Base-by-base conservation (phyloP, 306 rosid genomes). In the Rosa multiflora region DNA sequence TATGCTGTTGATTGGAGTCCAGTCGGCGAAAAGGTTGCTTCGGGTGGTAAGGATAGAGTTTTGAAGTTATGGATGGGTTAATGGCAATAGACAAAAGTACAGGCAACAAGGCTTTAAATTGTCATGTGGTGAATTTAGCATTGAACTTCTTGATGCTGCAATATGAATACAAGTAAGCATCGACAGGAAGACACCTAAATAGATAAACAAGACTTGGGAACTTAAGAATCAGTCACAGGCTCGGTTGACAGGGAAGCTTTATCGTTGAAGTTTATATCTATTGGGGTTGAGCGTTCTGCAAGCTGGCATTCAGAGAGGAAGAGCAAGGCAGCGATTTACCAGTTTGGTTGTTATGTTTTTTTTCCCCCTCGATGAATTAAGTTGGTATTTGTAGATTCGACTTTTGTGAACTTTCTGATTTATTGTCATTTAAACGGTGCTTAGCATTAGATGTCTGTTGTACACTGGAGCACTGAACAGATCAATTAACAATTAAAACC, bases 1-100 rank as follows among this genome's bases (percentile, higher is more conserved):
- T 93, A 80, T 80, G 90, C 94, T 20, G 98, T 95, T 76, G 99
- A 95, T 82, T 95, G 99, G 99, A 91, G 98, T 86, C 98, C 98
- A 6, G 97, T 91, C 72, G 99, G 99, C 35, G 98, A 93, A 87
- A 95, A 95, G 81, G 99, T 95, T 58, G 99, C 89, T 52, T 95
- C 99, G 21, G 99, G 99, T 81, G 99, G 99, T 20, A 95, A 93
- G 88, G 98, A 95, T 87, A 91, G 83, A 88, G 93, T 91, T 55
- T 80, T 94, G 82, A 95, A 95, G 91, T 86, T 95, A 80, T 95
- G 99, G 98, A 95, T 93, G 99, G 97, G 98, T 70, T 94, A 75
- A 44, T 72, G 5, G 3, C 13, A 67, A 17, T 62, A 17, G 70
- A 48, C 78, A 6, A 5, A 42, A 75, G 35, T 62, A 32, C 2